Base-by-base conservation (phyloP, 2,329 filamentous ascomycete genomes). In the Biscogniauxia sp. region DNA sequence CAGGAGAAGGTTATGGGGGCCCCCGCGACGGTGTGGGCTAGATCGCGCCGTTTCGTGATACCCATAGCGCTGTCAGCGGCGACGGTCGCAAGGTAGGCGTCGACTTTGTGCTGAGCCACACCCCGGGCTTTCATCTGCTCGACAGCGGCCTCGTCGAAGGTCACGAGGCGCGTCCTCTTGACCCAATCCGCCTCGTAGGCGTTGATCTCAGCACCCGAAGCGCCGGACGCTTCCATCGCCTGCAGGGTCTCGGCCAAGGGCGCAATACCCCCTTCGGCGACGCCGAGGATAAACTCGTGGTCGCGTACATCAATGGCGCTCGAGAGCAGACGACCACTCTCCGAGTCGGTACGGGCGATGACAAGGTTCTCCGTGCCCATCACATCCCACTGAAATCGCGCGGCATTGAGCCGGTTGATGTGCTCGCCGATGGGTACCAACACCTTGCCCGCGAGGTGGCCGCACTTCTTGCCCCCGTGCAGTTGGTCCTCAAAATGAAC, bases 401-500 rank as follows among this genome's bases (percentile, higher is more conserved):
- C 88, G 1, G 95, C 93, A 20, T 93, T 88, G 4, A 99, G 86
- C 26, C 95, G 89, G 79, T 97, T 97, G 81, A 98, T 96, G 79
- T 99, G 95, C 75, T 98, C 95, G 62, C 93, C 91, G 0, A 93
- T 87, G 0, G 95, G 94, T 2, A 98, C 95, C 8, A 99, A 82
- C 1, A 98, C 95, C 76, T 98, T 99, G 68, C 95, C 95, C 0
- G 95, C 95, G 63, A 98, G 80, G 78, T 99, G 95, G 17, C 95
- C 95, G 73, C 95, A 99, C 79, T 98, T 99, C 82, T 99, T 99
- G 63, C 95, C 95, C 51, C 95, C 95, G 73, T 98, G 95, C 53
- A 98, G 85, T 78, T 99, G 95, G 73, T 99, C 95, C 77, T 99
- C 95, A 64, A 99, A 97, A 76, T 99, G 95, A 1, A 99, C 95